Conservation (phyloP, 2,329 filamentous ascomycete genomes). For the Dendrostoma leiphaemia region DNA sequence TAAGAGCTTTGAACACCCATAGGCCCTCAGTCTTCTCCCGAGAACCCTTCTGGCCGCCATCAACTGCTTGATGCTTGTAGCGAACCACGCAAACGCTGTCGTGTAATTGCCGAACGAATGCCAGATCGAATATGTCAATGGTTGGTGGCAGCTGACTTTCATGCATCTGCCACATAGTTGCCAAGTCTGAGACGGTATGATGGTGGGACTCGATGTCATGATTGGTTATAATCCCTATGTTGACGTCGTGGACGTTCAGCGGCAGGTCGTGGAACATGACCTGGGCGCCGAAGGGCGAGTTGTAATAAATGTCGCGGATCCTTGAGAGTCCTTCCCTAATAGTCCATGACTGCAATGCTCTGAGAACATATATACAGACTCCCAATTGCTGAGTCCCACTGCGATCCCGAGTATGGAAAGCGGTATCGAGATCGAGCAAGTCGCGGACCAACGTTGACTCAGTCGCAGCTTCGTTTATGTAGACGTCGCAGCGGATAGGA, state of each 20-base stretch:
- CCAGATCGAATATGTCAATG: constrained; percentile 49
- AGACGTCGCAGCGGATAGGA: constrained; percentile 57
- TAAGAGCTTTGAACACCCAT: constrained; percentile 58
- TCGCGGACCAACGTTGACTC: constrained; percentile 39
- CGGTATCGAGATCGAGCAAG: constrained; percentile 47
- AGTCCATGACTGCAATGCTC: constrained; percentile 53
- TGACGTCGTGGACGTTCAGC: constrained; percentile 42
- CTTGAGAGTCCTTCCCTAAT: constrained; percentile 26
- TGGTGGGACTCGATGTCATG: constrained; percentile 54
- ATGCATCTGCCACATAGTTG: constrained; percentile 40
- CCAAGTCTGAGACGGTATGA: constrained; percentile 41
- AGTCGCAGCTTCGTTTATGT: constrained; percentile 50
- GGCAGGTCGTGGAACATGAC: constrained; percentile 54
- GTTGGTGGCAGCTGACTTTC: constrained; percentile 40
- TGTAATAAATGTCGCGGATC: constrained; percentile 38
- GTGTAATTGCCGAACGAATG: constrained; percentile 52
- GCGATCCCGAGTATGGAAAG: constrained; percentile 55
- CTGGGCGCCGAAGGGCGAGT: constrained; percentile 55
- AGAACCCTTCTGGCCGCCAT: not conserved
- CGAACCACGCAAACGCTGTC: constrained; percentile 58
- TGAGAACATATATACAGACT: constrained; percentile 52
- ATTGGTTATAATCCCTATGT: constrained; percentile 46
- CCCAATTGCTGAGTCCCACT: constrained; percentile 46
- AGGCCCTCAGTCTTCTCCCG: constrained; percentile 30
- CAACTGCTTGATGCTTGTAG: constrained; percentile 24